Evolutionary conservation across 2,329 filamentous ascomycete genomes (phyloP).

Genomic region (Alternaria gansuensis): DNA sequence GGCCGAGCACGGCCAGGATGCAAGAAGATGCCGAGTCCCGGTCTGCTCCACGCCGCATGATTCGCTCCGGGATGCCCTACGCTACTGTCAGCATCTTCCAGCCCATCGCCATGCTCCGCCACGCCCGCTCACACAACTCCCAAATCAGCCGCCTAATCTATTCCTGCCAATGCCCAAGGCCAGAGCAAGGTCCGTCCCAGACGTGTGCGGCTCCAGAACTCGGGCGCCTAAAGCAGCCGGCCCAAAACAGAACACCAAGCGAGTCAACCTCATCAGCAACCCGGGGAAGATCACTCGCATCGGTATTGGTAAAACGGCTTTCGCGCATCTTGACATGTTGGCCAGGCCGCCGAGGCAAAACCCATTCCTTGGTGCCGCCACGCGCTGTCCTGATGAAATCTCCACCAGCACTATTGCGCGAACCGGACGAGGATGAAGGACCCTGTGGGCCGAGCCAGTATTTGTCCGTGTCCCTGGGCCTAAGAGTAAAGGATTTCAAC

Average conservation of each 20-base stretch:
- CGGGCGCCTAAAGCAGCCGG: constrained; percentile 12
- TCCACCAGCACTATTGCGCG: constrained; percentile 17
- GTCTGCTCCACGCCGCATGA: background rate
- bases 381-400: constrained; percentile 16
- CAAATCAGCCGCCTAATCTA: constrained; percentile 8
- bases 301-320: constrained; percentile 14
- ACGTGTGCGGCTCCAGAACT: constrained; percentile 19
- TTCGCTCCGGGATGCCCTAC: background rate
- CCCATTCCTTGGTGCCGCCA: constrained; percentile 7
- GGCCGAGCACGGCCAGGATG: constrained; percentile 5
- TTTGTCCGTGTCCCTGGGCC: background rate
- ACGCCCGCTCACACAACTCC: constrained; percentile 6
- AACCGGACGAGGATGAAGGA: constrained; percentile 12
- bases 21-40: background rate
- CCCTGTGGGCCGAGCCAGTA: background rate
- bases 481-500: background rate
- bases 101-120: constrained; percentile 4
- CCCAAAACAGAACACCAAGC: constrained; percentile 14
- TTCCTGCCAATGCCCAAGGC: background rate
- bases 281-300: constrained; percentile 17
- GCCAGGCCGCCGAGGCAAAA: constrained; percentile 16
- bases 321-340: constrained; percentile 11
- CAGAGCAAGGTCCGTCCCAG: constrained; percentile 7
- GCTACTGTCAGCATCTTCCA: too few species aligned
- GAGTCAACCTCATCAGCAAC: constrained; percentile 17